A percentile compares a stretch with the other conserved stretches of the same genome.
Conservation (phyloP, 78 protist species). For the Bigelowiella natans region DNA sequence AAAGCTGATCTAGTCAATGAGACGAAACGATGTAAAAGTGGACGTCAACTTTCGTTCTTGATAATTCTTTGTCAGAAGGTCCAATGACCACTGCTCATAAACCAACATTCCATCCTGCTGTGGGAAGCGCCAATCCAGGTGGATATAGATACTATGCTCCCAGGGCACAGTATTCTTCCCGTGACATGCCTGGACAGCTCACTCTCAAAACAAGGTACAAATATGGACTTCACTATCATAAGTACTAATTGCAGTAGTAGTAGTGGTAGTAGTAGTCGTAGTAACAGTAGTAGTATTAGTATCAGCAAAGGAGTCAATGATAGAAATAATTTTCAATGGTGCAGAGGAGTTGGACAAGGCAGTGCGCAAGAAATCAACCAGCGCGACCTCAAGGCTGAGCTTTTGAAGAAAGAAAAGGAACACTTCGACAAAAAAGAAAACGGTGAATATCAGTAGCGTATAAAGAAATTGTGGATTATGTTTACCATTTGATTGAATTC, state of each 20-base stretch:
- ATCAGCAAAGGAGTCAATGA: no score
- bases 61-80: no score
- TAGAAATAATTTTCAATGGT: background rate
- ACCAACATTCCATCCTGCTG: slow-evolving; percentile 11
- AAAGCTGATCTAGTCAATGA: no score
- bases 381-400: background rate
- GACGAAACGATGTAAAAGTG: no score
- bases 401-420: background rate
- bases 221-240: no score
- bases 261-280: no score
- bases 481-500: no score
- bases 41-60: no score
- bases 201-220: background rate
- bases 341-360: background rate
- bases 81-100: slow-evolving; percentile 20
- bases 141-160: slow-evolving; percentile 14
- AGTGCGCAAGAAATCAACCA: background rate
- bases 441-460: background rate
- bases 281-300: no score
- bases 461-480: no score
- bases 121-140: background rate
- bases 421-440: background rate
- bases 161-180: background rate
- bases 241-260: no score
- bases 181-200: background rate